Evolutionary conservation across 768 basidiomycete species (phyloP).

Genomic region (Tremella fuciformis): DNA sequence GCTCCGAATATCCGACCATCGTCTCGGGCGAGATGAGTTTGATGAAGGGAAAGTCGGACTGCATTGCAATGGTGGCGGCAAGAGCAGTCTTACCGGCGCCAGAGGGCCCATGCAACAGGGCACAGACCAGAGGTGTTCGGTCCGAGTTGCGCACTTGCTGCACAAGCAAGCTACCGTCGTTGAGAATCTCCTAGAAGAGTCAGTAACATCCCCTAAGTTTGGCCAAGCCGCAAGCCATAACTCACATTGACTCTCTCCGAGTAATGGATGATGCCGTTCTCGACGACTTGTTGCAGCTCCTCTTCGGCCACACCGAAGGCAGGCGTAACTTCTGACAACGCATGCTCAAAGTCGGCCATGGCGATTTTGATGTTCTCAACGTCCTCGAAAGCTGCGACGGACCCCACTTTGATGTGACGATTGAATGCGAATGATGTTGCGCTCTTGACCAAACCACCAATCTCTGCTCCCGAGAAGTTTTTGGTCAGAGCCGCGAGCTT

Average conservation of each 20-base stretch:
- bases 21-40: conserved; percentile 92
- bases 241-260: conserved; percentile 70
- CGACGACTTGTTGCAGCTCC: conserved; percentile 85
- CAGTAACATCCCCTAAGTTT: not conserved
- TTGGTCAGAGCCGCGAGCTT: conserved; percentile 84
- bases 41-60: conserved; percentile 95
- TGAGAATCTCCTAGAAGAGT: conserved; percentile 67
- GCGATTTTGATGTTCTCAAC: conserved; percentile 89
- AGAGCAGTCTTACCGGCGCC: conserved; percentile 93
- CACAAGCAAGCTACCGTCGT: conserved; percentile 80
- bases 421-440: conserved; percentile 98
- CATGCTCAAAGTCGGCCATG: conserved; percentile 77
- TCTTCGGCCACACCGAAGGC: conserved; percentile 98
- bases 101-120: conserved; percentile 82
- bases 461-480: conserved; percentile 97
- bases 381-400: conserved; percentile 94
- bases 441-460: conserved; percentile 92
- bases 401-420: conserved; percentile 95
- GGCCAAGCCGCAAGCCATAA: conserved; percentile 17
- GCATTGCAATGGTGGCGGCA: conserved; percentile 87
- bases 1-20: conserved; percentile 95
- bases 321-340: conserved; percentile 89
- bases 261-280: conserved; percentile 92
- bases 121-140: conserved; percentile 85
- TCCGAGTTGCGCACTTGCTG: conserved; percentile 89